Conservation (phyloP, 1,139 yeast species). For the Yamadazyma friedrichii region DNA sequence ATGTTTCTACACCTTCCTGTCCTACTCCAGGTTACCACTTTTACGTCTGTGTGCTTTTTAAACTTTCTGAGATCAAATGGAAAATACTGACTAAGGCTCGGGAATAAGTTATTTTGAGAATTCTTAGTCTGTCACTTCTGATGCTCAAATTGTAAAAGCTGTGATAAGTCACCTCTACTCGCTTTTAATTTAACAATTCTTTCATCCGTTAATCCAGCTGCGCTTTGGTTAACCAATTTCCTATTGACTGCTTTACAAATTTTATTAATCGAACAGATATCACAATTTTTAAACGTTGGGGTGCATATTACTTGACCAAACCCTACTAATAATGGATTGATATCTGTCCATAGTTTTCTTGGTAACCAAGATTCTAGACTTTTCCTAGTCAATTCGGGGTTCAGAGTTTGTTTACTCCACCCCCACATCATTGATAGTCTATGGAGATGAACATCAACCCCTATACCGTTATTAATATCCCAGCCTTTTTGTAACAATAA, state of each 20-base stretch:
- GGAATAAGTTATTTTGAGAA: too few relatives aligned
- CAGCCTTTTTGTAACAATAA: conserved; percentile 80
- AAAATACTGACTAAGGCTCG: too few relatives aligned
- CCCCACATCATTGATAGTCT: conserved; percentile 78
- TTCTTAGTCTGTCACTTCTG: too few relatives aligned
- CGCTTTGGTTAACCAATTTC: conserved; percentile 27
- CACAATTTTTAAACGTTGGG: conserved; percentile 72
- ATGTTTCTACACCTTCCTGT: too few relatives aligned
- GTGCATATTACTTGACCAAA: conserved; percentile 90
- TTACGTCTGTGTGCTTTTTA: too few relatives aligned
- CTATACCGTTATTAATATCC: conserved; percentile 74
- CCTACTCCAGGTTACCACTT: too few relatives aligned
- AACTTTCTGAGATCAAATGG: too few relatives aligned
- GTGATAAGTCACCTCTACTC: conserved; percentile 36
- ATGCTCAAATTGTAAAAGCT: not conserved
- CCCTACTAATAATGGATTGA: conserved; percentile 86
- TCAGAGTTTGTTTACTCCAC: conserved; percentile 61
- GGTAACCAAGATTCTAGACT: conserved; percentile 79
- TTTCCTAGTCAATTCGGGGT: conserved; percentile 74
- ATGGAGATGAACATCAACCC: conserved; percentile 92
- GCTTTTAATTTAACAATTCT: conserved; percentile 31
- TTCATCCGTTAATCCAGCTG: conserved; percentile 25
- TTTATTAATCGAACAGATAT: conserved; percentile 62
- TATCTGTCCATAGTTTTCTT: conserved; percentile 69
- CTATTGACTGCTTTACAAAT: conserved; percentile 55